Evolutionary conservation across 441 rosid genomes (phyloP).

Genomic region (Gossypium lobatum): DNA sequence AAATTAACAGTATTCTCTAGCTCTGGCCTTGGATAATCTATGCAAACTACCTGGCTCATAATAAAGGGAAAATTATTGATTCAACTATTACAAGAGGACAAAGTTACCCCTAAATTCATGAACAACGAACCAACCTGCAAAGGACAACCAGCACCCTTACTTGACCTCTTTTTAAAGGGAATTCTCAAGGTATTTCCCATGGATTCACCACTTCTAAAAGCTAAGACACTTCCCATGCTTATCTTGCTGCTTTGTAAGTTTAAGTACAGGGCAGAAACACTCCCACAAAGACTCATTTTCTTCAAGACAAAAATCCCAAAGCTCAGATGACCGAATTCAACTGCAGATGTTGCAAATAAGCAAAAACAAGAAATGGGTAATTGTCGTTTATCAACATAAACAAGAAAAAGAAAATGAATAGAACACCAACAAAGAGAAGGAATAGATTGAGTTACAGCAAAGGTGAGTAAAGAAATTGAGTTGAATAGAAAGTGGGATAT

Average conservation of each 20-base stretch:
- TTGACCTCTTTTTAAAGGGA: slow-evolving; percentile 27
- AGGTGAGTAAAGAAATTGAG: not conserved
- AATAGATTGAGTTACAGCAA: not conserved
- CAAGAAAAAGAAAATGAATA: not conserved
- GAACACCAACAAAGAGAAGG: not conserved
- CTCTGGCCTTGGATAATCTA: slow-evolving; percentile 85
- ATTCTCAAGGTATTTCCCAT: slow-evolving; percentile 40
- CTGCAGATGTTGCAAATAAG: not conserved
- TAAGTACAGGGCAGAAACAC: slow-evolving; percentile 46
- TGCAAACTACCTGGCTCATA: slow-evolving; percentile 57
- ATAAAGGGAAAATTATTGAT: not conserved
- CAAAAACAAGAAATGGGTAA: not conserved
- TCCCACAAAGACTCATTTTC: slow-evolving; percentile 47
- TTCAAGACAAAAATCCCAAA: not conserved
- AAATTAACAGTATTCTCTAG: slow-evolving; percentile 67
- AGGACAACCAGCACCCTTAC: slow-evolving; percentile 24
- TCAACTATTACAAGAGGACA: not conserved
- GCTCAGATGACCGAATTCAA: slow-evolving; percentile 4
- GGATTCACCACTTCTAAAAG: slow-evolving; percentile 38
- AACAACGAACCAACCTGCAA: slow-evolving; percentile 35
- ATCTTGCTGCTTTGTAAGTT: slow-evolving; percentile 21
- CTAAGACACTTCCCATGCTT: slow-evolving; percentile 21
- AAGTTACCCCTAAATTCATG: not conserved
- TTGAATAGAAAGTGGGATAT: not conserved
- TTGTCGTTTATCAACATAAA: not conserved